Evolutionary conservation across 129 eudicot genomes (phyloP).

Genomic region (Arctium lappa): DNA sequence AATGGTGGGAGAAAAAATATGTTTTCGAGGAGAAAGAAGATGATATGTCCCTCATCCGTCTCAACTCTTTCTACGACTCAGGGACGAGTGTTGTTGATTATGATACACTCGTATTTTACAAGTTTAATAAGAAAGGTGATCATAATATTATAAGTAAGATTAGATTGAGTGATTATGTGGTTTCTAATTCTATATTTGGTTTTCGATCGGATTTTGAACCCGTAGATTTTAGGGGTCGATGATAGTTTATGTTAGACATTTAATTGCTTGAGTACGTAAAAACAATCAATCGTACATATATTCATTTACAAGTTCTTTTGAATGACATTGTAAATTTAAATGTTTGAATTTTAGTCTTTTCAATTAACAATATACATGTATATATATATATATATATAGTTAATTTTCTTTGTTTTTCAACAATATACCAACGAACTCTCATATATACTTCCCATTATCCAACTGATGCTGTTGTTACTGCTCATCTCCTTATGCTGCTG

Average conservation of each 20-base stretch:
- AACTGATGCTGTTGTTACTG: constrained; percentile 41
- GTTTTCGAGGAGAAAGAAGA: neutral
- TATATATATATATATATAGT: too few relatives aligned
- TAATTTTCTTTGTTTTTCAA: too few relatives aligned
- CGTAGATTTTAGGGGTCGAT: neutral
- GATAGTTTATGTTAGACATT: too few relatives aligned
- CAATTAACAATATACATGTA: too few relatives aligned
- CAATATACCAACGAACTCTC: neutral
- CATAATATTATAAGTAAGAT: neutral
- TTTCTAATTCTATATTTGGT: neutral
- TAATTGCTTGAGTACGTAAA: too few relatives aligned
- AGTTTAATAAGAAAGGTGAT: neutral
- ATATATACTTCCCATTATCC: constrained; percentile 78
- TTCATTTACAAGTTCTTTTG: too few relatives aligned
- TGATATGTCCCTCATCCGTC: neutral
- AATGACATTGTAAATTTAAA: too few relatives aligned
- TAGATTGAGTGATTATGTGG: neutral
- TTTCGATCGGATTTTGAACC: constrained; percentile 15
- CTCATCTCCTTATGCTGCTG: constrained; percentile 49
- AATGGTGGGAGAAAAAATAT: neutral
- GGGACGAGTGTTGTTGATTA: neutral
- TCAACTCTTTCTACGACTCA: neutral
- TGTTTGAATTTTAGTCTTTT: too few relatives aligned
- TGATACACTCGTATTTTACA: neutral
- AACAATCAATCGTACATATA: too few relatives aligned